These are phyloP conservation scores for Gryganskiella cystojenkinii DNA, from an alignment of 192 early-diverging fungal species.

Conservation along the genomic window DNA sequence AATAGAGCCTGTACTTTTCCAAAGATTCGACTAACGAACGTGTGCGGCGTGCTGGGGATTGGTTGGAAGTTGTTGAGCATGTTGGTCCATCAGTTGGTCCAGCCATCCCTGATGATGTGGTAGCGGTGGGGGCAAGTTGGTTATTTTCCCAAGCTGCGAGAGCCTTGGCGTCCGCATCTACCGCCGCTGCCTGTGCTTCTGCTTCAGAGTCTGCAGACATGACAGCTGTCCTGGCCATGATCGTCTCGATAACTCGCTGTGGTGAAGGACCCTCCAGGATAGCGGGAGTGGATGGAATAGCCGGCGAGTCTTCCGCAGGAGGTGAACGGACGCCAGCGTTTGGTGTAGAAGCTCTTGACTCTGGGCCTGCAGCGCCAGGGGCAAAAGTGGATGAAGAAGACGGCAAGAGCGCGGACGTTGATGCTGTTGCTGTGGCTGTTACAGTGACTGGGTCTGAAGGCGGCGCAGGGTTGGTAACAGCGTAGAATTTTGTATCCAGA, in stretches of 20 bases:
- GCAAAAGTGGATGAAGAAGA: not conserved
- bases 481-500: constrained; percentile 47
- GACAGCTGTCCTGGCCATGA: constrained; percentile 11
- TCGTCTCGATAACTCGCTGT: constrained; percentile 31
- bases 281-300: constrained; percentile 7
- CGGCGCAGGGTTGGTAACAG: constrained; percentile 33
- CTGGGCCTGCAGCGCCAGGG: no score
- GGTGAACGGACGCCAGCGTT: constrained; percentile 4
- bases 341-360: no score
- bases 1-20: no score
- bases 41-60: no score
- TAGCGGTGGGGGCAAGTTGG: no score
- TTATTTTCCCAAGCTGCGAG: not conserved
- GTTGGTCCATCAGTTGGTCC: no score
- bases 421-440: constrained; percentile 1
- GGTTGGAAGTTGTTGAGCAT: no score
- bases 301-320: not conserved
- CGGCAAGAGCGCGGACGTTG: not conserved
- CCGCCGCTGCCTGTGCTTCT: not conserved
- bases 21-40: no score
- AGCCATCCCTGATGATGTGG: no score
- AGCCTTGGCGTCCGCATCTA: not conserved
- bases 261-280: constrained; percentile 19
- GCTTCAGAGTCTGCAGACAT: constrained; percentile 13
- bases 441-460: not conserved